Conservation (phyloP, 495 filamentous ascomycete genomes). For the Penicillium pulvis region DNA sequence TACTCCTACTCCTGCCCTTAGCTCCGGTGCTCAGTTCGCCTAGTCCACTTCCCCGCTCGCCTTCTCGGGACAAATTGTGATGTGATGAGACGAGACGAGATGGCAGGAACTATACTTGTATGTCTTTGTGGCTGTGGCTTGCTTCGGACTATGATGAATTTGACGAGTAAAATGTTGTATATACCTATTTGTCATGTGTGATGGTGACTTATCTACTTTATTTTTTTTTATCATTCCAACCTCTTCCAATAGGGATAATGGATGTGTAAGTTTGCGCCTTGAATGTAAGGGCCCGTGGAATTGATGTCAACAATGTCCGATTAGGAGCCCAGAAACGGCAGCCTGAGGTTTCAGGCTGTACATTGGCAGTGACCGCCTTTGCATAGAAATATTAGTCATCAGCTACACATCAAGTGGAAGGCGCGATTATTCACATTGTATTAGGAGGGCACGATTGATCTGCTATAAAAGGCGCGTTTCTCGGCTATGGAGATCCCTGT, state of each 20-base stretch:
- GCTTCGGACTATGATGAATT: background rate
- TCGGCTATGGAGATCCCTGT: too few relatives aligned
- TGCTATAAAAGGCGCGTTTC: too few relatives aligned
- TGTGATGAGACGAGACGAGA: background rate
- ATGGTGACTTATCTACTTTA: background rate
- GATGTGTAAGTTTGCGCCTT: background rate
- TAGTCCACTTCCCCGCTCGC: slow-evolving; percentile 3
- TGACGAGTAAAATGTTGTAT: background rate
- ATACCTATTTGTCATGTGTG: background rate
- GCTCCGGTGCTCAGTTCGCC: background rate
- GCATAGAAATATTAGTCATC: too few relatives aligned
- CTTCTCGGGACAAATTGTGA: background rate
- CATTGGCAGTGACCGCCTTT: too few relatives aligned
- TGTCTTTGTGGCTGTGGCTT: background rate
- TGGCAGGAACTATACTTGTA: background rate
- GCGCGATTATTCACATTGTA: too few relatives aligned
- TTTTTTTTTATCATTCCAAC: background rate
- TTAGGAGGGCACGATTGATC: too few relatives aligned
- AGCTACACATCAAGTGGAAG: too few relatives aligned
- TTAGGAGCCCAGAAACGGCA: too few relatives aligned
- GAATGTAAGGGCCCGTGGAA: background rate
- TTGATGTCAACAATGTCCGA: too few relatives aligned
- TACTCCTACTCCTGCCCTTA: background rate
- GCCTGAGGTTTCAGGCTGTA: too few relatives aligned
- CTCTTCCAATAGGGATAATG: background rate